A percentile compares a stretch with the other conserved stretches of the same genome.
phyloP scores from a whole-genome alignment of 2,329 filamentous ascomycete species.

The Xylariomycetidae sp. region DNA sequence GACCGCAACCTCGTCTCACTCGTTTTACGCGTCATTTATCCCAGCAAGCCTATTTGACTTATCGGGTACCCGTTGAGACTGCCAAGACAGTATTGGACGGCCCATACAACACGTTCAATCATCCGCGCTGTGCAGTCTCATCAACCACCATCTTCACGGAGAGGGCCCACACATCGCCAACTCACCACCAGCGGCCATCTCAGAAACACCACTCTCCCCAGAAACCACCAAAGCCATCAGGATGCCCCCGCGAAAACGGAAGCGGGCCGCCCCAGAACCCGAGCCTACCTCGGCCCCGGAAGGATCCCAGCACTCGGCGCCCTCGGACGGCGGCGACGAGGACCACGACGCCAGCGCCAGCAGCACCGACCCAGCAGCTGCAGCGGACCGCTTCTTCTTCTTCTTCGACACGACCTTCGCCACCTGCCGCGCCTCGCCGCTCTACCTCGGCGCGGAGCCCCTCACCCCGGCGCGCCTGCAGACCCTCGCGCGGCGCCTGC shows the following conservation, averaged over 20 bases:
- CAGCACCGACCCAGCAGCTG: too few relatives aligned
- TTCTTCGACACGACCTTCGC: slow-evolving; percentile 57
- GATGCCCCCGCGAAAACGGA: slow-evolving; percentile 21
- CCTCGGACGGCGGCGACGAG: slow-evolving; percentile 1
- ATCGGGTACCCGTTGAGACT: too few relatives aligned
- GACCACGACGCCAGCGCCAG: slow-evolving; percentile 2
- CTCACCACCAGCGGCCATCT: too few relatives aligned
- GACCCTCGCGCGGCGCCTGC: slow-evolving; percentile 40
- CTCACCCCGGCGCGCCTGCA: slow-evolving; percentile 35
- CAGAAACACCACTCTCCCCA: neutral
- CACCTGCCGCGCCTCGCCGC: slow-evolving; percentile 48
- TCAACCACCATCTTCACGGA: too few relatives aligned
- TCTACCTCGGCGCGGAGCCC: slow-evolving; percentile 38
- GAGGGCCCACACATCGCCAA: too few relatives aligned
- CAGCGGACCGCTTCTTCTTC: too few relatives aligned
- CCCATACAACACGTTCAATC: too few relatives aligned
- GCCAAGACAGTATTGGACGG: too few relatives aligned
- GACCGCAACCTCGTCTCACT: too few relatives aligned
- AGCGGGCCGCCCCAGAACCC: slow-evolving; percentile 9
- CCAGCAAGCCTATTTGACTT: too few relatives aligned
- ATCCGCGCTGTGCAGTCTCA: too few relatives aligned
- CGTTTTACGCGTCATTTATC: too few relatives aligned
- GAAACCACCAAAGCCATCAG: neutral
- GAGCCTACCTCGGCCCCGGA: slow-evolving; percentile 5
- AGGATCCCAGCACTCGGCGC: slow-evolving; percentile 3